Percentiles rank a stretch among this genome's conserved stretches.
Conservation (phyloP, 169 alveolate genomes). For the Besnoitia besnoiti region DNA sequence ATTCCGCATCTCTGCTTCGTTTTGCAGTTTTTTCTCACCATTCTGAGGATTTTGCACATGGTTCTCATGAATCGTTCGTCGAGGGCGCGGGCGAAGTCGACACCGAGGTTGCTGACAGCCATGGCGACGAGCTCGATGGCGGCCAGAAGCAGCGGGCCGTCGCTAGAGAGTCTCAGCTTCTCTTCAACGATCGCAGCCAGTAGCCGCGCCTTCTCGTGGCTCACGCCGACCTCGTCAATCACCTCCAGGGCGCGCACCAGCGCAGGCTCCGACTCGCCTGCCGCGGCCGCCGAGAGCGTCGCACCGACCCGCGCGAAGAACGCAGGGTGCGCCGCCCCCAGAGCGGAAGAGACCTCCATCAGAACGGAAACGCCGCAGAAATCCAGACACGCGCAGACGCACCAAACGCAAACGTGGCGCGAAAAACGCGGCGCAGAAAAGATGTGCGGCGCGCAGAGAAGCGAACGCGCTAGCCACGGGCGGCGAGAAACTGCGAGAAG, state of each 20-base stretch:
- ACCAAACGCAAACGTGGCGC: not conserved
- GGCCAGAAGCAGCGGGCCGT: not conserved
- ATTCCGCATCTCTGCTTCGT: not conserved
- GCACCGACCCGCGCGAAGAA: not conserved
- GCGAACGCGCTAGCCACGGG: too few species aligned
- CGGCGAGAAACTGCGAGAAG: too few species aligned
- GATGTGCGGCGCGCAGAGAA: too few species aligned
- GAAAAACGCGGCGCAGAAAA: too few species aligned
- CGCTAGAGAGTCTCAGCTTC: not conserved
- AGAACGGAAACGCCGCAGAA: too few species aligned
- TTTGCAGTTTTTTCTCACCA: not conserved
- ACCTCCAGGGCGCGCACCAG: not conserved
- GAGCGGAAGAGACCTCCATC: not conserved
- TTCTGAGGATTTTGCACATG: not conserved
- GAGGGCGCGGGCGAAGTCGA: slow-evolving; percentile 12
- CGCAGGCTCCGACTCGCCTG: not conserved
- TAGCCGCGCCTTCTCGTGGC: not conserved
- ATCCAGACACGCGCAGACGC: too few species aligned
- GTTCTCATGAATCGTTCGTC: not conserved
- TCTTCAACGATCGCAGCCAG: not conserved
- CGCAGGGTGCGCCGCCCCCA: not conserved
- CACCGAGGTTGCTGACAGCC: slow-evolving; percentile 14
- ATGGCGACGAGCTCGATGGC: slow-evolving; percentile 6
- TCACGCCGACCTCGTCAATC: not conserved
- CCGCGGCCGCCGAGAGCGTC: not conserved